Percentiles rank a stretch among this genome's conserved stretches.
Conservation (phyloP, 73 alveolate genomes). For the Stentor roeselii region DNA sequence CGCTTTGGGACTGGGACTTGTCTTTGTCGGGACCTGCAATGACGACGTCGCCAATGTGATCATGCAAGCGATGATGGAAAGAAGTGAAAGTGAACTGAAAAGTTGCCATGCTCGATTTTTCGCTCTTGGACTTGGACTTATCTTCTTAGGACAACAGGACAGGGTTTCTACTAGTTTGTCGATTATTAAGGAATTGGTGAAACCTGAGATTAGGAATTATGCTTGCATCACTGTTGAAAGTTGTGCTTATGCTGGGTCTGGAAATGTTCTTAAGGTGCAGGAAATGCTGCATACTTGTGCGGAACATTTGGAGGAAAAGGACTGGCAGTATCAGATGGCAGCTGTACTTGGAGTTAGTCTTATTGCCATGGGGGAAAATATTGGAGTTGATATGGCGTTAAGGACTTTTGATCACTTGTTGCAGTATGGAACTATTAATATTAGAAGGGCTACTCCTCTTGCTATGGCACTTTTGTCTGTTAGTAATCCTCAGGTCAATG, state of each 20-base stretch:
- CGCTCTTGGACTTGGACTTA: constrained; percentile 94
- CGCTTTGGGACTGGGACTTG: constrained; percentile 89
- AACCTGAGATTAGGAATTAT: constrained; percentile 44
- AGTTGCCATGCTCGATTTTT: constrained; percentile 81
- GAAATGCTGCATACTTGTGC: constrained; percentile 91
- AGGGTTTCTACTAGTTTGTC: constrained; percentile 67
- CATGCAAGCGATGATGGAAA: constrained; percentile 81
- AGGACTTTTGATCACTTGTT: constrained; percentile 90
- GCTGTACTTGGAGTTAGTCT: constrained; percentile 90
- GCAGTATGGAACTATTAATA: constrained; percentile 92
- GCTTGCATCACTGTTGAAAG: constrained; percentile 66
- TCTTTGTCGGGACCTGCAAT: constrained; percentile 88
- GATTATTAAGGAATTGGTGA: constrained; percentile 42
- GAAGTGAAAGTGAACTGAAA: constrained; percentile 81
- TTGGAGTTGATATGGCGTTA: constrained; percentile 88
- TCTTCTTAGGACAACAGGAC: constrained; percentile 87
- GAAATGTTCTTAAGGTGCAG: constrained; percentile 87
- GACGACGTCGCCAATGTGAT: constrained; percentile 96
- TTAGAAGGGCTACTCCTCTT: constrained; percentile 89
- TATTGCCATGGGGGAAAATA: constrained; percentile 95
- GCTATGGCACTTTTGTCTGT: constrained; percentile 84
- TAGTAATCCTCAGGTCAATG: constrained; percentile 86
- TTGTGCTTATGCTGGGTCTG: constrained; percentile 93
- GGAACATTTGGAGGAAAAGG: constrained; percentile 85
- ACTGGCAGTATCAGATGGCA: constrained; percentile 64